Evolutionary conservation across 2,329 filamentous ascomycete species (phyloP).

Genomic region (Chaetomium globosum): DNA sequence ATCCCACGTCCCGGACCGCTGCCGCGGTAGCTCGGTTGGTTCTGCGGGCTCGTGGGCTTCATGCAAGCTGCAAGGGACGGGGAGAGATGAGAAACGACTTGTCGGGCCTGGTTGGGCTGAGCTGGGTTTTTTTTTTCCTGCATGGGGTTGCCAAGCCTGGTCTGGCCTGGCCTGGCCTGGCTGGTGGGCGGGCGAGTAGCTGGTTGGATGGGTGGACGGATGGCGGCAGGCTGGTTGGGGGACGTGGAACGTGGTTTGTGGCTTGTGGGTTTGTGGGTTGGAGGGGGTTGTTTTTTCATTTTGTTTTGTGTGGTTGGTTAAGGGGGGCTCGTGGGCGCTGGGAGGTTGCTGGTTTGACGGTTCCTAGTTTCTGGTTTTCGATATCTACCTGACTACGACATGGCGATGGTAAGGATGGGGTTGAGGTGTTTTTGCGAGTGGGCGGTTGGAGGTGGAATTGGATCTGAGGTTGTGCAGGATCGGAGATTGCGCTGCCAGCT

Average conservation of each 20-base stretch:
- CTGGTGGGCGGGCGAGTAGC: too few relatives aligned
- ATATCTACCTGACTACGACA: neutral
- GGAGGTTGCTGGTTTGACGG: neutral
- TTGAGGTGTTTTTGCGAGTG: slow-evolving; percentile 15
- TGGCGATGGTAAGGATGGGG: neutral
- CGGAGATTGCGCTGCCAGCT: slow-evolving; percentile 2
- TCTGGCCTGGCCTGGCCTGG: neutral
- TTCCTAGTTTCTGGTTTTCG: neutral
- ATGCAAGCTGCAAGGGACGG: slow-evolving; percentile 37
- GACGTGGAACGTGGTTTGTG: neutral
- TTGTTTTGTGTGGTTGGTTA: neutral
- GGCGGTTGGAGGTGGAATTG: slow-evolving; percentile 1
- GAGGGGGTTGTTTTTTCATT: neutral
- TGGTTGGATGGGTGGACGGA: neutral
- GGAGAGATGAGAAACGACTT: neutral
- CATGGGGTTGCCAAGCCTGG: neutral
- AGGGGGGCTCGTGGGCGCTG: neutral
- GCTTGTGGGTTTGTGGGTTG: neutral
- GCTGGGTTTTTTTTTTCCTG: neutral
- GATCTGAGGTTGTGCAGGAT: neutral
- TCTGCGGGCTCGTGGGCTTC: neutral
- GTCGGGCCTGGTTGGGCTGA: slow-evolving; percentile 9
- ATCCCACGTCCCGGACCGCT: neutral
- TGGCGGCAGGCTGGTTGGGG: neutral
- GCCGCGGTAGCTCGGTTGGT: neutral